phyloP scores from a whole-genome alignment of 129 eudicot genomes.

The Helianthus annuus region DNA sequence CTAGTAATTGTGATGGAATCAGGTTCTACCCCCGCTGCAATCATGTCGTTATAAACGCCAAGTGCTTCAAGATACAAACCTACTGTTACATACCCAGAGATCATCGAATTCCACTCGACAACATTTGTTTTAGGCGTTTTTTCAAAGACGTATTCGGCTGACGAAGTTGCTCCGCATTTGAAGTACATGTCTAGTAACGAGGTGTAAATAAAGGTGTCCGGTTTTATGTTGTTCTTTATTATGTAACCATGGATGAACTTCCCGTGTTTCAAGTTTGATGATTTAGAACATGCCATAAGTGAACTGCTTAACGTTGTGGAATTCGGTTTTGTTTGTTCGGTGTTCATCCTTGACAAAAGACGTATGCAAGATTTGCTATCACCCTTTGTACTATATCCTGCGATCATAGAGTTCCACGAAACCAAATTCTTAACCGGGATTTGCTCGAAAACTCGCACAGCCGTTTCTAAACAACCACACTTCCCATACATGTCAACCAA shows the following conservation, averaged over 20 bases:
- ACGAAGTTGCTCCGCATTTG: constrained; percentile 27
- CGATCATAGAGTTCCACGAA: constrained; percentile 44
- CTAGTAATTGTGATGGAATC: constrained; percentile 36
- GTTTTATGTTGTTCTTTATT: constrained; percentile 30
- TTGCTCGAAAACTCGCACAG: constrained; percentile 28
- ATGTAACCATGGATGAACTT: constrained; percentile 36
- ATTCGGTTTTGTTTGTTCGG: constrained; percentile 17
- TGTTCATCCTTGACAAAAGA: constrained; percentile 28
- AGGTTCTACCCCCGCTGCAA: constrained; percentile 11
- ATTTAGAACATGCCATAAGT: constrained; percentile 37
- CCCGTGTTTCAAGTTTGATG: constrained; percentile 30
- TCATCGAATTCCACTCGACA: constrained; percentile 45
- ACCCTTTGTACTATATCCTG: constrained; percentile 33
- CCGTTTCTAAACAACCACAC: constrained; percentile 35
- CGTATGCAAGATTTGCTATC: constrained; percentile 38
- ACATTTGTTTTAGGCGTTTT: constrained; percentile 28
- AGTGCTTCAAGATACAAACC: constrained; percentile 43
- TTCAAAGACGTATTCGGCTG: constrained; percentile 29
- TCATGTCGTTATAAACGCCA: constrained; percentile 19
- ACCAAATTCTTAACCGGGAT: constrained; percentile 28
- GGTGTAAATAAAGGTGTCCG: constrained; percentile 27
- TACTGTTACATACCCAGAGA: constrained; percentile 39
- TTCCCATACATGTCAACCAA: constrained; percentile 39
- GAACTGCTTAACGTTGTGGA: constrained; percentile 31
- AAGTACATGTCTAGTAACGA: constrained; percentile 38